Conservation (phyloP, 306 rosid species). For the Canavalia gladiata region DNA sequence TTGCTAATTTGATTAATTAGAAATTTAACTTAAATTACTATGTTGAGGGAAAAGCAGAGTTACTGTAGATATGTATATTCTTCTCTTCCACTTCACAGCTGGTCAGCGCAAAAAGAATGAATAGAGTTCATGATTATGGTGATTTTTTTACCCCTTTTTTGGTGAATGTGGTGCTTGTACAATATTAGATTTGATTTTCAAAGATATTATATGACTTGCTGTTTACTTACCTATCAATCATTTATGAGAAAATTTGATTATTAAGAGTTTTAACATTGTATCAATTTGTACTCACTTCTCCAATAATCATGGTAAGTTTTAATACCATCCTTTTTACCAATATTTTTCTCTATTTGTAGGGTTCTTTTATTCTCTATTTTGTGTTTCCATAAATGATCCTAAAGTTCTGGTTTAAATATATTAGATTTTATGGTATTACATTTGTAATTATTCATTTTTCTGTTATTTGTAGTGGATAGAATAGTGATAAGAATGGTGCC, state of each 20-base stretch:
- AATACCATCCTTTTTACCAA: too few relatives aligned
- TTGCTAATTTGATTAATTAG: constrained; percentile 28
- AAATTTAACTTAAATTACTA: constrained; percentile 11
- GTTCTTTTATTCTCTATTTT: too few relatives aligned
- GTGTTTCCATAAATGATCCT: too few relatives aligned
- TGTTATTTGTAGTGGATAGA: too few relatives aligned
- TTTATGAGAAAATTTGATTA: neutral
- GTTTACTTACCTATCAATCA: neutral
- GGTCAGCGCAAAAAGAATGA: constrained; percentile 25
- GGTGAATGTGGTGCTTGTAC: neutral
- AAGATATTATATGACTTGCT: neutral
- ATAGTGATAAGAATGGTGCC: too few relatives aligned
- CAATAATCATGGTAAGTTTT: too few relatives aligned
- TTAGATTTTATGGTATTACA: too few relatives aligned
- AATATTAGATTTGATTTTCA: neutral
- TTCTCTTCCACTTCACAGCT: constrained; percentile 30
- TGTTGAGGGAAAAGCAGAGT: constrained; percentile 5
- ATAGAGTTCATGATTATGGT: neutral
- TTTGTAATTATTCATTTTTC: too few relatives aligned
- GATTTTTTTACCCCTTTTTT: too few relatives aligned
- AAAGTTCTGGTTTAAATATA: too few relatives aligned
- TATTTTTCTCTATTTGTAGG: too few relatives aligned
- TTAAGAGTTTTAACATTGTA: neutral
- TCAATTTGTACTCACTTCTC: too few relatives aligned
- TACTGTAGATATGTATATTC: constrained; percentile 31